Evolutionary conservation across 1,284 basidiomycete species (phyloP), one percentile per base, ranked within the genome.

Genomic region (Pisolithus thermaeus): DNA sequence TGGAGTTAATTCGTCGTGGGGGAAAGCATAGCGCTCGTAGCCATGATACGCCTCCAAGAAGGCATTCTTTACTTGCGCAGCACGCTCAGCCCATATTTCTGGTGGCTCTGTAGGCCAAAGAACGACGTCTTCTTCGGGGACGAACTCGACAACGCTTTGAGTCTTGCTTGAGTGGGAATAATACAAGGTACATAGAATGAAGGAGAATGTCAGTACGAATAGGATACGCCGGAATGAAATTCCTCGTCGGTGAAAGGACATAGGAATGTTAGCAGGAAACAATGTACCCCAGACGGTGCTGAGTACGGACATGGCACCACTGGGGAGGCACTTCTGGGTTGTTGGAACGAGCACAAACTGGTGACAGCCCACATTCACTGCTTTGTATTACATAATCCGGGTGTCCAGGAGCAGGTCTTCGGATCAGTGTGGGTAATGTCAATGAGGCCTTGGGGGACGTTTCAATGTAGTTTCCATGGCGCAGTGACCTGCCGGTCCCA

Each of bases 31-130:
- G 32, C 60, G 59, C 58, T 81, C 75, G 58, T 87, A 89, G 2
- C 78, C 81, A 37, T 69, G 64, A 58, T 86, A 89, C 0, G 84
- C 83, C 63, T 86, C 80, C 37, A 72, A 46, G 62, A 86, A 87
- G 0, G 84, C 81, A 11, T 70, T 52, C 61, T 76, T 83, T 25
- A 87, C 83, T 43, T 73, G 67, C 7, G 71, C 66, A 0, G 85
- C 83, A 27, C 81, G 70, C n/a, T 66, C 63, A 11, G 71, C 63
- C 83, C 84, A 87, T 2, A 71, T 58, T 14, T 65, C 58, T 7
- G 62, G 63, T 4, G 65, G 49, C 27, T 64, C 64, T 1, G 50
- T 35, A 0, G 53, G 64, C 62, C 49, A 70, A 49, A 52, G 56
- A 28, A 46, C 55, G 56, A 59, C n/a, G 8, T 51, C 44, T 47